Conservation (phyloP, 805 yeast genomes). For the Candida verbasci region DNA sequence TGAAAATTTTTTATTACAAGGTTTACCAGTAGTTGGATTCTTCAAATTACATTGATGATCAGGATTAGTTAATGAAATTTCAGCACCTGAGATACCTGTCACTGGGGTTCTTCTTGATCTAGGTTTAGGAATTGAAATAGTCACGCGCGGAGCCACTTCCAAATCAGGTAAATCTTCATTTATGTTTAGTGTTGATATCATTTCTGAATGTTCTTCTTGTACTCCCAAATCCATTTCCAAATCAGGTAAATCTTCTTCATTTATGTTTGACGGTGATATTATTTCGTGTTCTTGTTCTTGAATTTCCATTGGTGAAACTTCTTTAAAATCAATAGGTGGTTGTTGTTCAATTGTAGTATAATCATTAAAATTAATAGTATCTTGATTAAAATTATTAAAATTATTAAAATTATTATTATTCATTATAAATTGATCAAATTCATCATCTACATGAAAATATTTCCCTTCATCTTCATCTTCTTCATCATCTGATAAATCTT, state of each 20-base stretch:
- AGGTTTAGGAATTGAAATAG: not conserved
- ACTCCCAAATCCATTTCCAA: no score
- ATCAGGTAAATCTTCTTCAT: not conserved
- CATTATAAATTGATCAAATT: constrained; percentile 25
- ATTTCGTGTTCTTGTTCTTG: constrained; percentile 3
- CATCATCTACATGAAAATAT: constrained; percentile 35
- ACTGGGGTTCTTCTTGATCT: constrained; percentile 1
- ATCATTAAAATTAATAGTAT: constrained; percentile 1
- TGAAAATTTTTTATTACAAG: constrained; percentile 78
- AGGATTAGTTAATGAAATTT: constrained; percentile 29
- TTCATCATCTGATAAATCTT: constrained; percentile 36
- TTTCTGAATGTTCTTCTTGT: no score
- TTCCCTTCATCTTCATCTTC: constrained; percentile 37
- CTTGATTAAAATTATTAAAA: constrained; percentile 15
- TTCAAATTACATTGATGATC: constrained; percentile 56
- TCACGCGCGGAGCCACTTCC: not conserved
- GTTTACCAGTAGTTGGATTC: constrained; percentile 57
- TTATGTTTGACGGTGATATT: not conserved
- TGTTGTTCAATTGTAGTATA: constrained; percentile 6
- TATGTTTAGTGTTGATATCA: not conserved
- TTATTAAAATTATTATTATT: constrained; percentile 21
- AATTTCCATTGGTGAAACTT: not conserved
- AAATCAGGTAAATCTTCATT: not conserved
- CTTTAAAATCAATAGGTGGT: not conserved
- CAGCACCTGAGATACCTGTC: constrained; percentile 20